Evolutionary conservation across 2,329 filamentous ascomycete species (phyloP).

Genomic region (Scytalidium sp.): DNA sequence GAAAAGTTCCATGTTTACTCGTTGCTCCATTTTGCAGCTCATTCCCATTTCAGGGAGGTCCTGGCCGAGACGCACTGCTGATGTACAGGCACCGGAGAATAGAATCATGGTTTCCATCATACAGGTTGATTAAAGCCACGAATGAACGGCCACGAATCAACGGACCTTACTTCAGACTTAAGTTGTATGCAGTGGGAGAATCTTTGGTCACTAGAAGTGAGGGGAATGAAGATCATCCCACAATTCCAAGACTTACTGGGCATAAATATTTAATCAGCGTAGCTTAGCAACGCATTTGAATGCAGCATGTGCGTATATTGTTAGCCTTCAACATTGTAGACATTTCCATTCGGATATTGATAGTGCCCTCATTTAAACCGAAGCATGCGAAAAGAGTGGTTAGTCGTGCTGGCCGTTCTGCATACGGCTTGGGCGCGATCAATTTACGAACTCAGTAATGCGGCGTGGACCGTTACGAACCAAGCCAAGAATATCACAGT

Average conservation of each 20-base stretch:
- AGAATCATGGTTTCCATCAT: no score
- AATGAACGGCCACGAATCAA: not conserved
- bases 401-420: not conserved
- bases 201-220: not conserved
- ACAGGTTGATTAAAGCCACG: not conserved
- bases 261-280: not conserved
- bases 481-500: conserved; percentile 42
- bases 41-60: no score
- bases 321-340: no score
- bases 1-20: no score
- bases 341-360: no score
- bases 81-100: no score
- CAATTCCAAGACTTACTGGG: not conserved
- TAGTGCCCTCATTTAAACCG: not conserved
- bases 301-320: no score
- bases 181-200: not conserved
- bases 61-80: no score
- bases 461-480: conserved; percentile 9
- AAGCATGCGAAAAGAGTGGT: not conserved
- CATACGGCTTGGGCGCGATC: conserved; percentile 4
- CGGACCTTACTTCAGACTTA: no score
- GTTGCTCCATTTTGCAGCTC: no score
- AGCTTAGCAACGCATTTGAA: not conserved
- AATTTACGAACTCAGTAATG: conserved; percentile 10
- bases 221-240: not conserved